Conservation (phyloP, 805 yeast species). For the Candida sonorensis region DNA sequence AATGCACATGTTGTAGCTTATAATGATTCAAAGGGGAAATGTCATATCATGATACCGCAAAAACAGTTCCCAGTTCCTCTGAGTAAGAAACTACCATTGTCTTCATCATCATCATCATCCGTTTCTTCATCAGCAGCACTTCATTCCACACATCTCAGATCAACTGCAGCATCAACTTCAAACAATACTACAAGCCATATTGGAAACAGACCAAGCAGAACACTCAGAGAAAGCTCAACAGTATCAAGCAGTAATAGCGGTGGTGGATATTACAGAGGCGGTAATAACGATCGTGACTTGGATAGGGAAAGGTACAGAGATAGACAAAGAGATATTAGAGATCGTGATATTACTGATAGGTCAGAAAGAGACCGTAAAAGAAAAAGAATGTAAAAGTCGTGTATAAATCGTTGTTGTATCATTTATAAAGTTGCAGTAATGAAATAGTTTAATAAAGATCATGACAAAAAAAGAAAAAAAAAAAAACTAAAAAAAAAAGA, state of each 20-base stretch:
- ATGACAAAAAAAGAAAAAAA: too few relatives aligned
- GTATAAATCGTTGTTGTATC: too few relatives aligned
- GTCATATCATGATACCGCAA: constrained; percentile 3
- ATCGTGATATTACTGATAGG: constrained; percentile 2
- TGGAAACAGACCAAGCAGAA: constrained; percentile 1
- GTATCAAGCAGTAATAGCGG: background rate
- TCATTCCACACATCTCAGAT: too few relatives aligned
- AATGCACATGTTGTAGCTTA: constrained; percentile 10
- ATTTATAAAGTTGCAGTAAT: too few relatives aligned
- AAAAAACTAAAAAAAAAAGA: too few relatives aligned
- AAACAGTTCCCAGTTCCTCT: background rate
- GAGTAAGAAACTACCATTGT: background rate
- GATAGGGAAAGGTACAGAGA: constrained; percentile 3
- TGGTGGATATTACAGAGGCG: constrained; percentile 2
- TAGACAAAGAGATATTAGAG: constrained; percentile 2
- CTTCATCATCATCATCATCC: too few relatives aligned
- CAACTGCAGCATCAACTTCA: too few relatives aligned
- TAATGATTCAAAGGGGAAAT: constrained; percentile 14
- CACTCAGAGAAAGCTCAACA: constrained; percentile 1
- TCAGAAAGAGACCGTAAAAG: constrained; percentile 1
- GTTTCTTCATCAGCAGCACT: too few relatives aligned
- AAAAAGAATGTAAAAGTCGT: too few relatives aligned
- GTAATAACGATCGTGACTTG: background rate
- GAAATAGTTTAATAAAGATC: too few relatives aligned
- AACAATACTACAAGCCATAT: too few relatives aligned